Evolutionary conservation across 108 stramenopile genomes (phyloP), one percentile per base, ranked within the genome.

Genomic region (Pelagomonas calceolata): DNA sequence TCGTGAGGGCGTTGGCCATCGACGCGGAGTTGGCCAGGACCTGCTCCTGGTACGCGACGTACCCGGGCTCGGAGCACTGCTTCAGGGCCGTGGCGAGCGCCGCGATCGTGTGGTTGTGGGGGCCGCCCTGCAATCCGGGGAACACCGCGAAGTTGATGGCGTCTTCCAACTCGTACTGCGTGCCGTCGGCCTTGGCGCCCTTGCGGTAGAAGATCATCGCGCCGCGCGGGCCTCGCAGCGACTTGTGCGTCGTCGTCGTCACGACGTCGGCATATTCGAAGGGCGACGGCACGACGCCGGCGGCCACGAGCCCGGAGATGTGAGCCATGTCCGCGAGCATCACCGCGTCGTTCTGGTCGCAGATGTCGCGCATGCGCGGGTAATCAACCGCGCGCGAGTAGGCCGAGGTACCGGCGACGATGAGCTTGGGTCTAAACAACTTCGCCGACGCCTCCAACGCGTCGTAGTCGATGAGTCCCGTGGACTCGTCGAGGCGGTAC

Each of bases 121-220:
- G 98, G 30, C 98, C 98, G 36, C 98, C 98, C 81, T 99, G 98
- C 36, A 96, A 75, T 43, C 97, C 94, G 12, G 98, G 98, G 79
- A 99, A 99, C 34, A 99, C 98, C 34, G 95, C 87, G 81, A 97
- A 98, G 74, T 99, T 97, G 73, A 99, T 94, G 30, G 63, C 35
- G 15, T 91, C 88, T 75, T 96, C 95, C 35, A 96, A 67, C 78
- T 98, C 95, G 76, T 96, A 96, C 87, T 95, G 95, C 84, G 95
- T 95, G 66, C 88, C 91, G 7, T 79, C 84, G 65, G 87, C 88
- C 68, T 80, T 84, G 69, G 85, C 88, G 46, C 91, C 91, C 81
- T 90, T 92, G 67, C 98, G 85, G 85, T 87, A 98, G 76, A 99
- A 99, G 80, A 99, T 99, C 96, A 99, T 98, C 68, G 97, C 99